Conservation (phyloP, 2,329 filamentous ascomycete genomes). For the Diaporthe vexans region DNA sequence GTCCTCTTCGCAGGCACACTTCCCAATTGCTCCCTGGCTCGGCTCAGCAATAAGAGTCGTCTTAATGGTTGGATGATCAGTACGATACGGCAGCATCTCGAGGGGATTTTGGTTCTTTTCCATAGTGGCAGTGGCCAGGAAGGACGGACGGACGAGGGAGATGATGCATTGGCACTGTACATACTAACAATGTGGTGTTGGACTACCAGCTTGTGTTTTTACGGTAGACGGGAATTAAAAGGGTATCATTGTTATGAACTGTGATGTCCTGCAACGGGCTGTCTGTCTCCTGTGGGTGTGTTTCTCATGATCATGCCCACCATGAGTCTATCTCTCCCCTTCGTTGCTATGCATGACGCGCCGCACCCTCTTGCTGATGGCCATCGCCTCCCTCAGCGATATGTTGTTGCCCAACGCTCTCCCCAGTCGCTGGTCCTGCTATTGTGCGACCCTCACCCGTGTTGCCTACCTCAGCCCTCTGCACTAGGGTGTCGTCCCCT, state of each 20-base stretch:
- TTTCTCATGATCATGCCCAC: not conserved
- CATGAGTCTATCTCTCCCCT: not conserved
- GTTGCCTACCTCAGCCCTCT: not conserved
- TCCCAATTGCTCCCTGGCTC: constrained; percentile 40
- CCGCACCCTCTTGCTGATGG: not conserved
- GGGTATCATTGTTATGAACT: constrained; percentile 36
- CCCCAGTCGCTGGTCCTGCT: not conserved
- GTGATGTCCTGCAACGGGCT: not conserved
- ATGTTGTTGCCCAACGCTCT: not conserved
- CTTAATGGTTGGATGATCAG: constrained; percentile 40
- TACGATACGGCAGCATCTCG: constrained; percentile 39
- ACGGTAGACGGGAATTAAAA: constrained; percentile 42
- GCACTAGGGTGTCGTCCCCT: not conserved
- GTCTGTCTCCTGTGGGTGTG: not conserved
- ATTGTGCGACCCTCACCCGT: not conserved
- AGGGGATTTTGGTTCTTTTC: constrained; percentile 37
- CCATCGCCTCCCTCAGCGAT: not conserved
- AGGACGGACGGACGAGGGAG: constrained; percentile 33
- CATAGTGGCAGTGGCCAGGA: constrained; percentile 34
- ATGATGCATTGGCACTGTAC: constrained; percentile 42
- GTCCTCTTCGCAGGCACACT: constrained; percentile 29
- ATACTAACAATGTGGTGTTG: constrained; percentile 41
- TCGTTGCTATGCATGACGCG: not conserved
- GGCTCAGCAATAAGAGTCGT: constrained; percentile 28
- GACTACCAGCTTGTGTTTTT: constrained; percentile 40